These are phyloP conservation scores for Phytophthora nicotianae DNA, from an alignment of 352 stramenopile genomes.

Conservation along the genomic window DNA sequence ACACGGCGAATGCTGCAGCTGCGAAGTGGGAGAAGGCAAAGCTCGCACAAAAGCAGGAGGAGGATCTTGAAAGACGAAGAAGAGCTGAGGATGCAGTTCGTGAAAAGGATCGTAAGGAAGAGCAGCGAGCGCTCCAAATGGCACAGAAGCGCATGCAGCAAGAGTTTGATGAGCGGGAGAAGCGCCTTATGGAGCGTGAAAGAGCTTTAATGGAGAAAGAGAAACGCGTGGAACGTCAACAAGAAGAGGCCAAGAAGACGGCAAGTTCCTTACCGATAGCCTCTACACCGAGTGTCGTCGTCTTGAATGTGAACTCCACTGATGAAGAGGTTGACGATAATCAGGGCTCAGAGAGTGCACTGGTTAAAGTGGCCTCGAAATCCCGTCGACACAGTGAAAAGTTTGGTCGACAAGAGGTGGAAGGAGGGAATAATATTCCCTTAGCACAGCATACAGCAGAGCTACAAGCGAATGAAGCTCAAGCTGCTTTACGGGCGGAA, in stretches of 20 bases:
- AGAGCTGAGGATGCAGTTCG: constrained; percentile 34
- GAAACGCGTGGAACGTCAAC: constrained; percentile 32
- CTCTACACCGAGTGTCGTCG: constrained; percentile 54
- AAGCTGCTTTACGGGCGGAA: constrained; percentile 54
- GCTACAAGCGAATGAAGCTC: constrained; percentile 55
- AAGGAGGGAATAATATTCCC: constrained; percentile 34
- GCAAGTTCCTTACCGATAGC: constrained; percentile 3
- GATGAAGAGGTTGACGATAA: constrained; percentile 40
- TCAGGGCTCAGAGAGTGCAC: constrained; percentile 13
- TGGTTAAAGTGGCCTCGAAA: constrained; percentile 23
- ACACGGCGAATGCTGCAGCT: constrained; percentile 50
- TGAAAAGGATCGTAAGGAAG: constrained; percentile 49
- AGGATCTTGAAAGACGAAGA: constrained; percentile 39
- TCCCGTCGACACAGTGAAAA: constrained; percentile 29
- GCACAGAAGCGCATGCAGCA: constrained; percentile 45
- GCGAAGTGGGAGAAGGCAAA: constrained; percentile 57
- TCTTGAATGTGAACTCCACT: constrained; percentile 53
- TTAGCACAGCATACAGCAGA: constrained; percentile 64
- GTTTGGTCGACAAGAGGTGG: constrained; percentile 26
- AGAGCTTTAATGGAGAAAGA: constrained; percentile 49
- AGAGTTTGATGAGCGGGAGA: constrained; percentile 66
- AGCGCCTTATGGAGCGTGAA: constrained; percentile 55
- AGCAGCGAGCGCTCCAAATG: constrained; percentile 40
- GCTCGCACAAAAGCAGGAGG: constrained; percentile 46
- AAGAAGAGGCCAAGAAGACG: constrained; percentile 25